Base-by-base conservation (phyloP, 2,329 filamentous ascomycete genomes). In the Stagonosporopsis tanaceti region DNA sequence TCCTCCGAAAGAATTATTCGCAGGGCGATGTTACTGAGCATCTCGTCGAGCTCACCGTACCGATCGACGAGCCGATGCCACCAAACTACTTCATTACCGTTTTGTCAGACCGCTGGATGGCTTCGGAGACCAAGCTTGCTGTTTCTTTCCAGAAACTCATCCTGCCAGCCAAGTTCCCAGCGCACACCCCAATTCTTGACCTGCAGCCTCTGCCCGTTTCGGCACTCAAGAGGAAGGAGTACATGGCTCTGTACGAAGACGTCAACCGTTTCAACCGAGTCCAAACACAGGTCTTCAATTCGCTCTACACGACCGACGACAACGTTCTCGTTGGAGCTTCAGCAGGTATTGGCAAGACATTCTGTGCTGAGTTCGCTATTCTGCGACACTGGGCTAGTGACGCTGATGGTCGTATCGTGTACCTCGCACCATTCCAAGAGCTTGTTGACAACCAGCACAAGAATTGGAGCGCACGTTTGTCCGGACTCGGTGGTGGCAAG, bases 11-110 rank as follows among this genome's bases (percentile, higher is more conserved):
- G 72, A 92, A 97, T 61, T 97, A 96, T 71, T 93, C 93, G 4
- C 81, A 87, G 58, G 85, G 89, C 1, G 94, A 98, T 70, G 86
- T 89, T 74, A 97, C 94, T 63, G 94, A 98, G 79, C 95, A 99
- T 77, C 79, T 97, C 11, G 90, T 99, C 27, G 95, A 99, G 67
- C 95, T 99, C 68, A 98, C 94, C 0, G 94, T 98, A 3, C 91
- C 95, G 0, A 96, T 99, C 65, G 93, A 92, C 0, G 95, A 99
- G 67, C 96, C 96, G 0, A 96, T 98, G 91, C 95, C 95, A 14
- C 95, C 96, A 0, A 96, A 99, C 76, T 99, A 99, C 80, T 99
- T 99, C 79, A 92, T 99, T 69, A 95, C 93, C 0, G 86, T 99
- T 37, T 80, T 97, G 20, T 98, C 94, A 3, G 95, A 99, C 76